Conservation (phyloP, 2,329 filamentous ascomycete species). For the Fusarium luffae region DNA sequence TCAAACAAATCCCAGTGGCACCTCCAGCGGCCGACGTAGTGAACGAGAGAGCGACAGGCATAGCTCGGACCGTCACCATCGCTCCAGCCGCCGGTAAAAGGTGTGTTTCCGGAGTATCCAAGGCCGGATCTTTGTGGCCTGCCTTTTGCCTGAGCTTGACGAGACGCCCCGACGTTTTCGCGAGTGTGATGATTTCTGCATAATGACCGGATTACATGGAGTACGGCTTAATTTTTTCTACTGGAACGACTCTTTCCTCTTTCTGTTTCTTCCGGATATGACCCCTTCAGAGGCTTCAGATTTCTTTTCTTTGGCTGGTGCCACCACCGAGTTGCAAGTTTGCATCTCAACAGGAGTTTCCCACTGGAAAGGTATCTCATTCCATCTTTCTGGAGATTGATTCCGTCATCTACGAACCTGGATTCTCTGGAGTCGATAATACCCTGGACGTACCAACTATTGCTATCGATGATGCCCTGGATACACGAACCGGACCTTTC, state of each 20-base stretch:
- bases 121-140: conserved; percentile 35
- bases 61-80: conserved; percentile 53
- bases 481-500: conserved; percentile 35
- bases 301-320: conserved; percentile 43
- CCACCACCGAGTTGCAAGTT: conserved; percentile 46
- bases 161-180: conserved; percentile 38
- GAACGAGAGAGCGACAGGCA: conserved; percentile 57
- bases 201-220: conserved; percentile 46
- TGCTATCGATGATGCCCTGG: conserved; percentile 42
- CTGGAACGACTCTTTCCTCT: conserved; percentile 45
- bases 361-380: conserved; percentile 43
- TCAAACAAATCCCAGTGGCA: conserved; percentile 53
- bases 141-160: conserved; percentile 35
- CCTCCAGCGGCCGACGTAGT: conserved; percentile 54
- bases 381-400: conserved; percentile 36
- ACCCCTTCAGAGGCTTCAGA: conserved; percentile 34
- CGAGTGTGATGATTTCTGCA: conserved; percentile 48
- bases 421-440: conserved; percentile 40
- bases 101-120: conserved; percentile 31
- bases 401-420: conserved; percentile 32
- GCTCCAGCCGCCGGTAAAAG: conserved; percentile 53
- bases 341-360: conserved; percentile 44
- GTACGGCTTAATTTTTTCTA: conserved; percentile 40
- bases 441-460: conserved; percentile 41
- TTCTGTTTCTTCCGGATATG: conserved; percentile 44